A percentile compares a stretch with the other conserved stretches of the same genome.
These are phyloP conservation scores for Aspergillus sclerotialis DNA, from an alignment of 2,329 filamentous ascomycete genomes.

Conservation along the genomic window DNA sequence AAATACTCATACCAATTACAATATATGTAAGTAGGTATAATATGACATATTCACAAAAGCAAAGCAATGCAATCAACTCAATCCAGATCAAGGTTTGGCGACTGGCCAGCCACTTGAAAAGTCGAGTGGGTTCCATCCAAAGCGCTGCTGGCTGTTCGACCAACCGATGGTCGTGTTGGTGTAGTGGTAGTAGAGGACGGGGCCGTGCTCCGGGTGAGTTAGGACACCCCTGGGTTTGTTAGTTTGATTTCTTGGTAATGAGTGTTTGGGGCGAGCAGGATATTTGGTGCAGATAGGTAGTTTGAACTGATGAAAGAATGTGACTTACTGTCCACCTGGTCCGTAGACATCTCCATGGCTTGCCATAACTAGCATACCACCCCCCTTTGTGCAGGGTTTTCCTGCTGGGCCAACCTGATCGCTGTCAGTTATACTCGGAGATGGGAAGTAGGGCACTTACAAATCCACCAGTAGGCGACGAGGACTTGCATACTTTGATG, in stretches of 20 bases:
- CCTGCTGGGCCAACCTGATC: conserved; percentile 46
- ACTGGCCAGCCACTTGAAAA: background rate
- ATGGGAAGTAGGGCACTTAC: conserved; percentile 22
- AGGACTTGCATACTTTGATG: conserved; percentile 58
- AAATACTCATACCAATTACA: too few species aligned
- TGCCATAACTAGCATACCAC: conserved; percentile 55
- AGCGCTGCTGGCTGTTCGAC: background rate
- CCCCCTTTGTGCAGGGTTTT: conserved; percentile 46
- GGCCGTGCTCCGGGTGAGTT: conserved; percentile 29
- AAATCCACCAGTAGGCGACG: conserved; percentile 46
- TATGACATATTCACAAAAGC: too few species aligned
- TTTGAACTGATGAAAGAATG: too few species aligned
- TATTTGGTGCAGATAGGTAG: too few species aligned
- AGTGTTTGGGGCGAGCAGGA: too few species aligned
- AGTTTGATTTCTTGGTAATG: too few species aligned
- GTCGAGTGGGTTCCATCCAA: background rate
- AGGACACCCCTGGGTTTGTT: conserved; percentile 15
- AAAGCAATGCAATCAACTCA: too few species aligned
- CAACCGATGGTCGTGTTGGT: conserved; percentile 36
- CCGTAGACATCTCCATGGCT: conserved; percentile 56
- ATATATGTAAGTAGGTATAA: too few species aligned
- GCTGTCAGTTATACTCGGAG: background rate
- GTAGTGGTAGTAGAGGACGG: conserved; percentile 56
- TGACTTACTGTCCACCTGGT: conserved; percentile 57
- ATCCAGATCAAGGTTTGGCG: too few species aligned